A percentile compares a stretch with the other conserved stretches of the same genome.
Evolutionary conservation across 257 asterid species (phyloP).

Genomic region (Solanum gandarillasii): DNA sequence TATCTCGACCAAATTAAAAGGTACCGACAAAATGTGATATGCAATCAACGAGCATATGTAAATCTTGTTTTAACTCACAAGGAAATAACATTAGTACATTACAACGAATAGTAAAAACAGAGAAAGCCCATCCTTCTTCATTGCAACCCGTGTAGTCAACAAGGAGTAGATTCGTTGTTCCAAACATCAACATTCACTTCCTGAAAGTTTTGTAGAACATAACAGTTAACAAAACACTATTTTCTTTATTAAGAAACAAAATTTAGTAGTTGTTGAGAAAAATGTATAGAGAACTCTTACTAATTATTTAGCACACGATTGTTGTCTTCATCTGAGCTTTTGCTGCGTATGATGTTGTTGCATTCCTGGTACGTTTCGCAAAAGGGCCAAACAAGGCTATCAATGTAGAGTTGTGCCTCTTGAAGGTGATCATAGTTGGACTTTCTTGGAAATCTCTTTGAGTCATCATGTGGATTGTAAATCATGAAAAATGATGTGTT

Average conservation of each 20-base stretch:
- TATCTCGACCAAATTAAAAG: no score
- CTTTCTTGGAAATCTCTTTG: constrained; percentile 12
- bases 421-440: background rate
- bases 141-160: background rate
- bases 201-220: background rate
- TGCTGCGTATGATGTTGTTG: background rate
- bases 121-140: background rate
- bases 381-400: constrained; percentile 27
- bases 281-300: background rate
- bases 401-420: constrained; percentile 14
- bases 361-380: background rate
- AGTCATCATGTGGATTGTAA: constrained; percentile 16
- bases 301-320: background rate
- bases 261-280: background rate
- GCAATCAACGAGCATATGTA: background rate
- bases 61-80: background rate
- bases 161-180: background rate
- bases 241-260: background rate
- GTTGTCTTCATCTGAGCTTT: background rate
- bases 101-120: no score
- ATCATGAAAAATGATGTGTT: constrained; percentile 11
- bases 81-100: background rate
- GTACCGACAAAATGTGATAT: no score
- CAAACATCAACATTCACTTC: background rate
- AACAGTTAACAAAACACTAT: background rate